These are phyloP conservation scores for Jaenimonas drosophilae DNA, from an alignment of 208 protist genomes.

Conservation along the genomic window DNA sequence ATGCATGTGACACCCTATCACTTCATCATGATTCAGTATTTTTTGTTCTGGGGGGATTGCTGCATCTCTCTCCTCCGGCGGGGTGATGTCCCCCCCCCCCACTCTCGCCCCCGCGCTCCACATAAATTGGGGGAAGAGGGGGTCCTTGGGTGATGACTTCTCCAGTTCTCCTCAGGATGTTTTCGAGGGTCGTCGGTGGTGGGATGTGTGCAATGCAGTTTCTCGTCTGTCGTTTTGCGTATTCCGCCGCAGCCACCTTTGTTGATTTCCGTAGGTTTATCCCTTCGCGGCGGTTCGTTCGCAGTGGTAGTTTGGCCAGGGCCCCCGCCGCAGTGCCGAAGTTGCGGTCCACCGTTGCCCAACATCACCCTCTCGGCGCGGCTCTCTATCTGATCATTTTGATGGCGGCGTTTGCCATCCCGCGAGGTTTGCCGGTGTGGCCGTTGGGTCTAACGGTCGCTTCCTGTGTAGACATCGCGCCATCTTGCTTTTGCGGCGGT, in stretches of 20 bases:
- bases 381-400: not conserved
- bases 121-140: not conserved
- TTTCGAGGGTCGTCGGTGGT: not conserved
- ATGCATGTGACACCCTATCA: too few relatives aligned
- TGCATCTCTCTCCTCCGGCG: not conserved
- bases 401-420: not conserved
- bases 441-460: not conserved
- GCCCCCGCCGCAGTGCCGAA: not conserved
- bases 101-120: not conserved
- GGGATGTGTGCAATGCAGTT: not conserved
- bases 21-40: too few relatives aligned
- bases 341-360: not conserved
- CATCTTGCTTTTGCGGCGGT: not conserved
- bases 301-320: not conserved
- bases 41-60: too few relatives aligned
- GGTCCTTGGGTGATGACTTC: not conserved
- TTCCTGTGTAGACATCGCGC: not conserved
- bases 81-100: not conserved
- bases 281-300: not conserved
- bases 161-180: not conserved
- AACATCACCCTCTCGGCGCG: not conserved
- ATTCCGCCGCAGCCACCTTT: not conserved
- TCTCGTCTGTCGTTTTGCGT: not conserved
- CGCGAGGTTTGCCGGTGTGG: not conserved
- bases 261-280: not conserved